phyloP scores from a whole-genome alignment of 768 basidiomycete genomes.

The Lentinula raphanica region DNA sequence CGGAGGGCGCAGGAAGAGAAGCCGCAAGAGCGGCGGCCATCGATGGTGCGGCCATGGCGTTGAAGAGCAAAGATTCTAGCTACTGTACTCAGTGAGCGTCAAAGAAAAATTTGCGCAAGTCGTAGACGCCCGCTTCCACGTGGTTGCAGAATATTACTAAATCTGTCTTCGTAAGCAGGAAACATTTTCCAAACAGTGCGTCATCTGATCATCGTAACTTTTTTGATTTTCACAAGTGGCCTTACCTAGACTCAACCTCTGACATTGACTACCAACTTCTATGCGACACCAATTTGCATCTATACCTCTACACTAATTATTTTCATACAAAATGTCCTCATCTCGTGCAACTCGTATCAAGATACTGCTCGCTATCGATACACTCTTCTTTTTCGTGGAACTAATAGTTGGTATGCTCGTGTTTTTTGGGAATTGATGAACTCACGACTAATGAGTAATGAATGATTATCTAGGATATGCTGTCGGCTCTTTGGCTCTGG shows the following conservation, averaged over 20 bases:
- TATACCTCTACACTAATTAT: not conserved
- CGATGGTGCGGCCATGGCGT: slow-evolving; percentile 63
- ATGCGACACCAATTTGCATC: not conserved
- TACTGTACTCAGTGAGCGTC: not conserved
- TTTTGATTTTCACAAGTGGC: no score
- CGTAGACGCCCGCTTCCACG: not conserved
- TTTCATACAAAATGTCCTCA: slow-evolving; percentile 24
- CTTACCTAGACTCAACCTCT: not conserved
- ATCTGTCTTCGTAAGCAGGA: no score
- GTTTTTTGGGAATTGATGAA: not conserved
- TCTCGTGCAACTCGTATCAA: slow-evolving; percentile 73
- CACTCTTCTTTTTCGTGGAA: slow-evolving; percentile 83
- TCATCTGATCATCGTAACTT: not conserved
- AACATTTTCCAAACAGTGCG: no score
- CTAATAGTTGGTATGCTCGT: slow-evolving; percentile 57
- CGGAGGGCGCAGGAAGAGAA: slow-evolving; percentile 61
- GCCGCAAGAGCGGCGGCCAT: slow-evolving; percentile 94
- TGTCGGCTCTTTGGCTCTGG: slow-evolving; percentile 91
- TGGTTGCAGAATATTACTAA: not conserved
- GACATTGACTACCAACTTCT: no score
- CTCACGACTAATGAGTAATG: not conserved
- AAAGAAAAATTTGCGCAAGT: not conserved
- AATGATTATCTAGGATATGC: slow-evolving; percentile 67
- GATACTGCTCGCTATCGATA: slow-evolving; percentile 77
- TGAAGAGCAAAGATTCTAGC: slow-evolving; percentile 10